Base-by-base conservation (phyloP, 345 rosid species). In the Combretum micranthum region DNA sequence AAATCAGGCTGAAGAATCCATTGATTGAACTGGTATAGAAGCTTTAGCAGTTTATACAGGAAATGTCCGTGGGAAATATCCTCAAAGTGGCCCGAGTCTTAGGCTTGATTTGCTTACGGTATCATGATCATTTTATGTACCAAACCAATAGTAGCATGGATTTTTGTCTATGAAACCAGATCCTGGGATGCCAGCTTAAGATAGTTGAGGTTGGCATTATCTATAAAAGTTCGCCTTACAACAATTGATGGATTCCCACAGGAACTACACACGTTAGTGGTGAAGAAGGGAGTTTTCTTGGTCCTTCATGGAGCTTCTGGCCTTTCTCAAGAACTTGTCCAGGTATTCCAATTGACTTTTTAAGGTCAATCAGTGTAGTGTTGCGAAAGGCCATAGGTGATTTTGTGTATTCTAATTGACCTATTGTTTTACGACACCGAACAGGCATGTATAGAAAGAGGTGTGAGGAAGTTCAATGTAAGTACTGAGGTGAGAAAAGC, bases 241-340 rank as follows among this genome's bases (percentile, higher is more conserved):
- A n/a, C 10, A 20, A 7, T 52, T 39, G 56, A 42, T 14, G 17
- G 39, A 5, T 32, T 44, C n/a, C 37, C 44, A 16, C 37, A 92
- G 98, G 87, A 88, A 60, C 68, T 92, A 50, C 75, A 77, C 62
- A 65, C 53, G 47, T 64, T 84, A 75, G 65, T 87, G 61, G 83
- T 79, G 2, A 88, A 78, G 87, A 92, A 83, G 62, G 84, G 90
- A 15, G 90, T 88, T 52, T 66, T 80, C 56, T 80, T 92, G 70
- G 96, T 92, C 51, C 87, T 92, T 50, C 98, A 88, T n/a, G 96
- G 96, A 65, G 98, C 98, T 61, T 92, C 98, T 12, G 98, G 96
- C 59, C 69, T 92, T 75, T 66, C 95, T 3, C 57, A 65, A 58
- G 80, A 80, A 43, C 84, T 92, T 54, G 69, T 88, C 65, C 75